A percentile compares a stretch with the other conserved stretches of the same genome.
Evolutionary conservation across 31 red algal species (phyloP).

Genomic region (Endocladia muricata): DNA sequence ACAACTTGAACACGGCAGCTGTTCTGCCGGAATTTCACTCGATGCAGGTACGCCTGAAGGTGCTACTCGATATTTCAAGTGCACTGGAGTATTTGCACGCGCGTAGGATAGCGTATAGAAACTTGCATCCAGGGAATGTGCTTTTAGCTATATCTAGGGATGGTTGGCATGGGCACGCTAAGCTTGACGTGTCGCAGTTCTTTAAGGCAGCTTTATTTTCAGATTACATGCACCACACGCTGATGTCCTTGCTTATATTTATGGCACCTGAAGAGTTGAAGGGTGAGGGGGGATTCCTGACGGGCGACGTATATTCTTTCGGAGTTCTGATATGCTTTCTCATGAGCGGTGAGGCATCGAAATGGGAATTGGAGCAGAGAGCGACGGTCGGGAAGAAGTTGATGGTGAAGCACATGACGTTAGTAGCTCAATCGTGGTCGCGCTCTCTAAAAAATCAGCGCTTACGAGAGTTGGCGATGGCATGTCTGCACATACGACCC

Average conservation of each 20-base stretch:
- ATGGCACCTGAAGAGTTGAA: constrained; percentile 5
- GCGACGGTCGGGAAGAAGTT: too few species aligned
- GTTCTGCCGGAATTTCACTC: not conserved
- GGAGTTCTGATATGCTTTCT: constrained; percentile 47
- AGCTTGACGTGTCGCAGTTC: constrained; percentile 39
- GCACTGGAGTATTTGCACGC: constrained; percentile 40
- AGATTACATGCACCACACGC: not conserved
- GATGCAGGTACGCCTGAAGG: constrained; percentile 1
- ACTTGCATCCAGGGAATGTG: constrained; percentile 37
- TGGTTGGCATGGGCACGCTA: constrained; percentile 31
- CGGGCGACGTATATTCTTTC: constrained; percentile 37
- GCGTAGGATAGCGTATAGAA: not conserved
- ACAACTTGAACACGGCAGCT: constrained; percentile 7
- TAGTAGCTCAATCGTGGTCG: too few species aligned
- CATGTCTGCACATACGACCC: too few species aligned
- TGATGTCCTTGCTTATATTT: constrained; percentile 9
- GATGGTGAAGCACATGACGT: too few species aligned
- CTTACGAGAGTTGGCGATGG: too few species aligned
- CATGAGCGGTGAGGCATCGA: constrained; percentile 19
- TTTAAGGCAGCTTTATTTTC: constrained; percentile 19
- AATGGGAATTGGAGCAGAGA: too few species aligned
- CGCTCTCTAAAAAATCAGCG: too few species aligned
- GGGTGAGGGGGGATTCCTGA: constrained; percentile 3
- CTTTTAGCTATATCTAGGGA: constrained; percentile 18
- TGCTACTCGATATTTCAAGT: constrained; percentile 25